Conservation (phyloP, 768 basidiomycete species). For the Melanogaster broomeanus region DNA sequence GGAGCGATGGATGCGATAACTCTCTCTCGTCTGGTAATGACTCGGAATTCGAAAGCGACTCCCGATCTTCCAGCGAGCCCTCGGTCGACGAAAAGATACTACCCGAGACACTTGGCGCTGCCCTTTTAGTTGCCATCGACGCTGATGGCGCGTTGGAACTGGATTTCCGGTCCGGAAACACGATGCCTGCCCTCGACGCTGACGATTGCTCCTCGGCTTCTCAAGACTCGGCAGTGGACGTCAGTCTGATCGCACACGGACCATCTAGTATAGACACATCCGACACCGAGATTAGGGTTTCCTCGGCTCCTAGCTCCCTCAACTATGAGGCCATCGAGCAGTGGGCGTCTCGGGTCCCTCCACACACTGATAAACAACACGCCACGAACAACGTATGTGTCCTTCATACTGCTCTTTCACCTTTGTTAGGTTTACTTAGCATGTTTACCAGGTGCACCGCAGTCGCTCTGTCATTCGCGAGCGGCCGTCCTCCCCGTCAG, state of each 20-base stretch:
- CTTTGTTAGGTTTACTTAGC: slow-evolving; percentile 1
- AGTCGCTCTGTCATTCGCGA: neutral
- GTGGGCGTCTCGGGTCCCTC: slow-evolving; percentile 27
- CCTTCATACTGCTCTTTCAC: neutral
- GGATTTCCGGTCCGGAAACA: slow-evolving; percentile 8
- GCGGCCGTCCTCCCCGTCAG: slow-evolving; percentile 26
- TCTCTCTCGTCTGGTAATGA: slow-evolving; percentile 17
- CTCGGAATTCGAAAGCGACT: slow-evolving; percentile 18
- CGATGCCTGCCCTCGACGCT: neutral
- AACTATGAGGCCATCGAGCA: slow-evolving; percentile 25
- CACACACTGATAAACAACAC: slow-evolving; percentile 3
- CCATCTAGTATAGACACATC: slow-evolving; percentile 13
- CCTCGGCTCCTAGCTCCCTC: slow-evolving; percentile 13
- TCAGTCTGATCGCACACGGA: slow-evolving; percentile 23
- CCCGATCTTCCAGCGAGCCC: slow-evolving; percentile 20
- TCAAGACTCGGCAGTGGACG: slow-evolving; percentile 17
- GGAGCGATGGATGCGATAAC: neutral
- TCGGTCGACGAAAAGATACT: slow-evolving; percentile 20
- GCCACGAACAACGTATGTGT: neutral
- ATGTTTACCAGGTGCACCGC: slow-evolving; percentile 14
- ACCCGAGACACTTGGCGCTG: slow-evolving; percentile 26
- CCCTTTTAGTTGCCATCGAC: slow-evolving; percentile 28
- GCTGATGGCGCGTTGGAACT: slow-evolving; percentile 27
- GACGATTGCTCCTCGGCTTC: slow-evolving; percentile 12
- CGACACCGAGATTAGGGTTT: slow-evolving; percentile 5